Conservation (phyloP, 2,329 filamentous ascomycete species). For the Tympanopsis confertula region DNA sequence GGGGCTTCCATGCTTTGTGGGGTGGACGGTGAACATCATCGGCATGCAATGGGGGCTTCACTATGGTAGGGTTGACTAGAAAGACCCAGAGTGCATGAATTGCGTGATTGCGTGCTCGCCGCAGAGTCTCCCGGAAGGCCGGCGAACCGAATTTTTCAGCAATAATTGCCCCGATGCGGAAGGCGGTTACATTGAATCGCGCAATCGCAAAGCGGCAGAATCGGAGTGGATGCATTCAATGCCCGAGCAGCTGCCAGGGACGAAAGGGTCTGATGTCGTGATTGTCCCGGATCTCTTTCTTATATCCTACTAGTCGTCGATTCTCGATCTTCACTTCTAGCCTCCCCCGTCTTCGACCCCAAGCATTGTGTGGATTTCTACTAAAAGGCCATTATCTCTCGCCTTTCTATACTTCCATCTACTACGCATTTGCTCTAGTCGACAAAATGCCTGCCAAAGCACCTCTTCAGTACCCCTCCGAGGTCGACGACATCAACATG, state of each 20-base stretch:
- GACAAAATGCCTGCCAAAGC: constrained; percentile 23
- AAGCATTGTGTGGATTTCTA: not conserved
- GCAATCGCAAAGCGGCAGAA: not conserved
- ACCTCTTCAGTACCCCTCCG: constrained; percentile 16
- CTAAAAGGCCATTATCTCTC: not conserved
- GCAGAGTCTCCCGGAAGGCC: not conserved
- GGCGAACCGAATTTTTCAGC: constrained; percentile 1
- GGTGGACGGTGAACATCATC: too few relatives aligned
- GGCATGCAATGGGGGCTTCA: too few relatives aligned
- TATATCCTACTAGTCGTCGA: not conserved
- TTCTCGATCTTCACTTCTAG: not conserved
- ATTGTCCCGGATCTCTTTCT: not conserved
- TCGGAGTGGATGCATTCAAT: not conserved
- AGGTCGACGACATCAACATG: constrained; percentile 4
- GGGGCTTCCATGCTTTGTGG: too few relatives aligned
- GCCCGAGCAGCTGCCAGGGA: not conserved
- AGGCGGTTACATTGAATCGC: not conserved
- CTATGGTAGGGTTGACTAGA: constrained; percentile 1
- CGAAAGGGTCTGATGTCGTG: not conserved
- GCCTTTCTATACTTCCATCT: not conserved
- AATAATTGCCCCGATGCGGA: not conserved
- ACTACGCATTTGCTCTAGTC: constrained; percentile 2
- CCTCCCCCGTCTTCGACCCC: not conserved
- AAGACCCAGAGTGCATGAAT: not conserved
- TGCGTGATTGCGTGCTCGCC: constrained; percentile 1